Base-by-base conservation (phyloP, 805 yeast species). In the Candida qinlingensis region DNA sequence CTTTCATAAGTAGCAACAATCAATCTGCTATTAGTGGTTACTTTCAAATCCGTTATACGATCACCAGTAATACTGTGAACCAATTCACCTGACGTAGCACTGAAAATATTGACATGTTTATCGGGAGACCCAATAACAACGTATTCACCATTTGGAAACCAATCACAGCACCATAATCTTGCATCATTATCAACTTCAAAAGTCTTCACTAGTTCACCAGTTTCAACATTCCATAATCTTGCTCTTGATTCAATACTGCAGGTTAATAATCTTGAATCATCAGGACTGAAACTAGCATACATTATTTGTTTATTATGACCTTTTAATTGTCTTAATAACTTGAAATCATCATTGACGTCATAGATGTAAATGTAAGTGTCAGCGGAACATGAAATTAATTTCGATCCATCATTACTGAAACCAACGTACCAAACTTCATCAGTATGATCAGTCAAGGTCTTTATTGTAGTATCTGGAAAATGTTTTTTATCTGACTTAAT, bases 361-460 rank as follows among this genome's bases (percentile, higher is more conserved):
- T 87, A 89, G 10, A 90, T 71, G 33, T 80, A 67, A 36, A 87
- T 72, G 27, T 74, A 70, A 6, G 80, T 74, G 61, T 88, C 95
- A 12, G 80, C 75, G 7, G 94, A 81, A 0, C 91, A 85, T 0
- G 91, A 78, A n/a, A 88, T 95, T 37, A 91, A 68, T 54, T 71
- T 81, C 52, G 73, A 75, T 3, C 97, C 97, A 66, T 78, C 76
- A 41, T 89, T 86, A 6, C 94, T 84, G 60, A 87, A 90, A 49
- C 78, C 77, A 11, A 85, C 73, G 60, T 74, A 85, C 97, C 97
- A 91, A 10, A 88, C 92, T 63, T 91, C 96, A 59, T 83, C 80
- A 1, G 68, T 64, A 58, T 87, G 94, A 40, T 73, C 70, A 1
- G 66, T 54, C 6, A 86, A 65, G 0, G 75, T 72, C 48, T 73